These are phyloP conservation scores for Luvunga scandens DNA, from an alignment of 345 rosid genomes.

Conservation along the genomic window DNA sequence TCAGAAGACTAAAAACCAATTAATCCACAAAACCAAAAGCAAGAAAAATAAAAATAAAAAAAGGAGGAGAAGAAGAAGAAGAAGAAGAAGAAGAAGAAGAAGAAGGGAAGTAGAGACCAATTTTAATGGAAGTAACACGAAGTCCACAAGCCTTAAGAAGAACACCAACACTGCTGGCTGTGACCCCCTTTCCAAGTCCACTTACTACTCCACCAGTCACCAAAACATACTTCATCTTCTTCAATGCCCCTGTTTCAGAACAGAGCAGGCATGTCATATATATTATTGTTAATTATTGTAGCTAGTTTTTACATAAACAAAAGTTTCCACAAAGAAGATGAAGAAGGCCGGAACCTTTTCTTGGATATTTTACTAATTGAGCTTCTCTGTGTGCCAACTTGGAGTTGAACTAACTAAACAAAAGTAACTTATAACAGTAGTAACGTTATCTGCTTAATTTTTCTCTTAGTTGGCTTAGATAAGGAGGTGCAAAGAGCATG, in stretches of 20 bases:
- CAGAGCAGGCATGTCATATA: neutral
- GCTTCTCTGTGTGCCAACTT: neutral
- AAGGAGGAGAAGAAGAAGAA: neutral
- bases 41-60: neutral
- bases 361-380: neutral
- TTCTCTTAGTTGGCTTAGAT: neutral
- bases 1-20: neutral
- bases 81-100: neutral
- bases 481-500: slow-evolving; percentile 12
- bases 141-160: slow-evolving; percentile 79
- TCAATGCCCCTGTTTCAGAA: neutral
- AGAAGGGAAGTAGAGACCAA: slow-evolving; percentile 38
- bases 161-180: slow-evolving; percentile 64
- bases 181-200: slow-evolving; percentile 72
- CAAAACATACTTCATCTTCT: slow-evolving; percentile 57
- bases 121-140: slow-evolving; percentile 77
- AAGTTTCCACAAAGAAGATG: neutral
- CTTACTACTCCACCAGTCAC: slow-evolving; percentile 74
- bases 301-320: no score
- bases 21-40: neutral
- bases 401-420: neutral
- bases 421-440: neutral
- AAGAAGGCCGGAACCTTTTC: neutral
- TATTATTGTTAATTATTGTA: neutral
- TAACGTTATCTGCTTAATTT: neutral